Evolutionary conservation across 2,329 filamentous ascomycete genomes (phyloP).

Genomic region (Aspergillus pseudoglaucus): DNA sequence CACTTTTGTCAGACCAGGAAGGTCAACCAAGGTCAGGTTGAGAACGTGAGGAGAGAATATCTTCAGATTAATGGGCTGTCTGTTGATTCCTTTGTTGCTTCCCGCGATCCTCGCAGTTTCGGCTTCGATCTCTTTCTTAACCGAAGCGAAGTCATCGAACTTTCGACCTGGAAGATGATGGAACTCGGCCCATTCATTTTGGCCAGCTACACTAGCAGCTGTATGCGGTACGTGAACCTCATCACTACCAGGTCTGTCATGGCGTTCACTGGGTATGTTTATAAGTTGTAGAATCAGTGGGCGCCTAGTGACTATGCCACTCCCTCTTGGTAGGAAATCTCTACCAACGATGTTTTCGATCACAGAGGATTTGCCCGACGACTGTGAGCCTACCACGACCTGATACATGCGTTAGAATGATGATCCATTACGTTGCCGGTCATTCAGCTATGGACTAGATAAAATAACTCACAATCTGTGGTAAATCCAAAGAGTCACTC

Average conservation of each 20-base stretch:
- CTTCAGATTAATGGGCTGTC: constrained; percentile 95
- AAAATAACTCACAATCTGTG: constrained; percentile 75
- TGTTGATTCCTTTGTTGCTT: constrained; percentile 96
- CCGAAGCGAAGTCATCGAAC: constrained; percentile 86
- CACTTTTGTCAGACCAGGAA: constrained; percentile 94
- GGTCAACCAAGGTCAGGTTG: constrained; percentile 90
- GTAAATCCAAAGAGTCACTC: constrained; percentile 93
- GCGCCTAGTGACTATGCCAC: constrained; percentile 89
- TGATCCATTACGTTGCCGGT: background rate
- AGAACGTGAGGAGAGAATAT: constrained; percentile 96
- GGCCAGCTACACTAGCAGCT: constrained; percentile 62
- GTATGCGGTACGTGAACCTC: constrained; percentile 66
- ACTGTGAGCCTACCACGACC: constrained; percentile 98
- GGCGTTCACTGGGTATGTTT: constrained; percentile 73
- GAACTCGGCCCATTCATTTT: constrained; percentile 86
- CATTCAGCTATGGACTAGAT: background rate
- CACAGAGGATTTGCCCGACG: constrained; percentile 95
- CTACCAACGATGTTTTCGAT: constrained; percentile 97
- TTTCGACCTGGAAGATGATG: constrained; percentile 85
- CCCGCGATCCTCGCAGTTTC: constrained; percentile 93
- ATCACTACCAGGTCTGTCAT: constrained; percentile 62
- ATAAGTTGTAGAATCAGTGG: constrained; percentile 96
- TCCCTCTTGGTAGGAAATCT: constrained; percentile 93
- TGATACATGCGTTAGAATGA: constrained; percentile 36
- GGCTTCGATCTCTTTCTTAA: constrained; percentile 94